Base-by-base conservation (phyloP, 148 eudicot species). In the Linanthus parryae region DNA sequence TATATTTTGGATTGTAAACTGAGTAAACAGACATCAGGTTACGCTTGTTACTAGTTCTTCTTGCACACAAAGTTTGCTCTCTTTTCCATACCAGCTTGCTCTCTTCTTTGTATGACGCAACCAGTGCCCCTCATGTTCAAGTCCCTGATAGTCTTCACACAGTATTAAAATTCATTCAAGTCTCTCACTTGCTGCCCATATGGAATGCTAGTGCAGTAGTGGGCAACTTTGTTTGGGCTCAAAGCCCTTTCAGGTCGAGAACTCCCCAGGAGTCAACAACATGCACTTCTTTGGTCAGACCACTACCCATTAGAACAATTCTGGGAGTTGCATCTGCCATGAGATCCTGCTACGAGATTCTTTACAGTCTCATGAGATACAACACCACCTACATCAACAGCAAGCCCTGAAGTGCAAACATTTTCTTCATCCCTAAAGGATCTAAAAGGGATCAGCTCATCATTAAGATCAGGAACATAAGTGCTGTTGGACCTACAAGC, bases 11-110 rank as follows among this genome's bases (percentile, higher is more conserved):
- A n/a, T n/a, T n/a, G n/a, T n/a, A n/a, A n/a, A n/a, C n/a, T n/a
- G n/a, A n/a, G n/a, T n/a, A n/a, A n/a, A n/a, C n/a, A n/a, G n/a
- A n/a, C n/a, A n/a, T n/a, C n/a, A 84, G 0, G 83, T 84, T 15
- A 94, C 81, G 48, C 90, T 75, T 53, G 87, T 68, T 67, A 95
- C 79, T 63, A 79, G 84, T 96, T 96, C 87, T 18, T 90, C 84
- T 42, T 86, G 56, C 39, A 91, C 27, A 81, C 87, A 59, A 83
- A 55, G 57, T 94, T 83, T 38, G 84, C 84, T 50, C 81, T 90
- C 63, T 57, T 74, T 40, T 67, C 70, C 14, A 91, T 68, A n/a
- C n/a, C n/a, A n/a, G n/a, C n/a, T n/a, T n/a, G n/a, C n/a, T n/a
- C n/a, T n/a, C n/a, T n/a, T n/a, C n/a, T n/a, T n/a, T n/a, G n/a